Percentiles rank a stretch among this genome's conserved stretches.
These are phyloP conservation scores for Diaporthe vaccinii DNA, from an alignment of 2,329 filamentous ascomycete species.

Conservation along the genomic window DNA sequence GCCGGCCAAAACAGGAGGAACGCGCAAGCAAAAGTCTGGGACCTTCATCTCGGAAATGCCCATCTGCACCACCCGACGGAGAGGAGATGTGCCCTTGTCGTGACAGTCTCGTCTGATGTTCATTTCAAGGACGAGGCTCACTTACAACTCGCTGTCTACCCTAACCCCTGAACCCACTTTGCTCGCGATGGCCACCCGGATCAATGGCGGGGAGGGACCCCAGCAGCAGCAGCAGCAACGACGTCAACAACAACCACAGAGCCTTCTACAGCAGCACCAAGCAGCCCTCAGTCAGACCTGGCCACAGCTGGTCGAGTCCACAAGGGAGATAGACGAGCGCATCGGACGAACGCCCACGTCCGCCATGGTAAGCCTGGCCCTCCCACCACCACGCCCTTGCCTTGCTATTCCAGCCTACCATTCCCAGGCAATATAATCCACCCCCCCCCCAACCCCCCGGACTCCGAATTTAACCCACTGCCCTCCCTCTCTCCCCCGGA, in stretches of 20 bases:
- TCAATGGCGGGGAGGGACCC: not conserved
- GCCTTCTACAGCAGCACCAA: not conserved
- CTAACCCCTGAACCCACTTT: conserved; percentile 18
- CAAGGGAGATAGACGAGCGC: conserved; percentile 4
- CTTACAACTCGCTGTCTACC: conserved; percentile 4
- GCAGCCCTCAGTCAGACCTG: not conserved
- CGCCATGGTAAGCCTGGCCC: conserved; percentile 23
- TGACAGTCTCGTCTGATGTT: conserved; percentile 16
- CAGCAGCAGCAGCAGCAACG: not conserved
- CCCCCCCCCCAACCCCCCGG: not conserved
- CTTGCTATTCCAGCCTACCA: not conserved
- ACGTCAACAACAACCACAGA: not conserved
- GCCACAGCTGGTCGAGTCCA: conserved; percentile 21
- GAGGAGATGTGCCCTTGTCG: conserved; percentile 2
- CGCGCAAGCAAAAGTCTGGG: not conserved
- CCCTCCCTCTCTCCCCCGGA: too few relatives aligned
- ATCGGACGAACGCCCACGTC: conserved; percentile 14
- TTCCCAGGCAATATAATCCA: not conserved
- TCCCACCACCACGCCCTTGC: not conserved
- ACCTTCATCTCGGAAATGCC: conserved; percentile 10
- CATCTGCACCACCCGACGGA: not conserved
- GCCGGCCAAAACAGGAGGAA: not conserved
- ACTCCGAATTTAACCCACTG: too few relatives aligned
- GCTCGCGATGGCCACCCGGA: conserved; percentile 18
- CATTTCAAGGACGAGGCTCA: not conserved